phyloP scores from a whole-genome alignment of 176 grass and related monocot genomes.

The Alopecurus myosuroides region DNA sequence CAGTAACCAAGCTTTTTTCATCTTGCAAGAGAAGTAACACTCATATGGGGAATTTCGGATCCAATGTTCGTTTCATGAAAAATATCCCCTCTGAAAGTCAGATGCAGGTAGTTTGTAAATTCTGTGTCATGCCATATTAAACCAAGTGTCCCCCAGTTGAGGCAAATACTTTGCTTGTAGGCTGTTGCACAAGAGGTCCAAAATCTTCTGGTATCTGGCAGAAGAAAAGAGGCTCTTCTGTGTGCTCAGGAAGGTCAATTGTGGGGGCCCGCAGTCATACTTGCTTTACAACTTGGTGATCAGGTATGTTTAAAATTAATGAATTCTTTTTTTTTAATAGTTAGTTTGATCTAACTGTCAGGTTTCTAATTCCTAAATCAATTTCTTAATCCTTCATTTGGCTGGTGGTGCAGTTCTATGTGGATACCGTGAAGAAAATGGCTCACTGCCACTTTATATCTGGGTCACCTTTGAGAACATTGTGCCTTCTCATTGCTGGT shows the following conservation, averaged over 20 bases:
- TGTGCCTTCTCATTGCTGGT: slow-evolving; percentile 93
- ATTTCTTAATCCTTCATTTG: slow-evolving; percentile 8
- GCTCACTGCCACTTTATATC: slow-evolving; percentile 68
- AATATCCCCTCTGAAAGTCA: slow-evolving; percentile 65
- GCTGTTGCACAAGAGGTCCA: slow-evolving; percentile 76
- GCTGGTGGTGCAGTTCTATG: slow-evolving; percentile 61
- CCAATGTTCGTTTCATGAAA: slow-evolving; percentile 44
- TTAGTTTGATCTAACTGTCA: not conserved
- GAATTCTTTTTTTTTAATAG: not conserved
- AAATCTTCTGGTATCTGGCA: slow-evolving; percentile 86
- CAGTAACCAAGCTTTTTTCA: slow-evolving; percentile 87
- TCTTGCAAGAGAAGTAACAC: slow-evolving; percentile 50
- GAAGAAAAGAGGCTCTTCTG: slow-evolving; percentile 81
- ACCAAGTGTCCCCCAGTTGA: slow-evolving; percentile 5
- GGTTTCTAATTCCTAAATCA: slow-evolving; percentile 1
- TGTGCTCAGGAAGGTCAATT: slow-evolving; percentile 84
- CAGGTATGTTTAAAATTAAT: slow-evolving; percentile 34
- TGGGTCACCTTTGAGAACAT: slow-evolving; percentile 79
- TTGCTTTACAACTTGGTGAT: slow-evolving; percentile 79
- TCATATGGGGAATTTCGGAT: slow-evolving; percentile 42
- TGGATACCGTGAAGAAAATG: slow-evolving; percentile 97
- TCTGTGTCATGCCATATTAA: not conserved
- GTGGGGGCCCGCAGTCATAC: slow-evolving; percentile 87
- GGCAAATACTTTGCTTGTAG: slow-evolving; percentile 38
- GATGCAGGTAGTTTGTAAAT: slow-evolving; percentile 56